phyloP scores from a whole-genome alignment of 2,329 filamentous ascomycete genomes.

The Phyllachora maydis region DNA sequence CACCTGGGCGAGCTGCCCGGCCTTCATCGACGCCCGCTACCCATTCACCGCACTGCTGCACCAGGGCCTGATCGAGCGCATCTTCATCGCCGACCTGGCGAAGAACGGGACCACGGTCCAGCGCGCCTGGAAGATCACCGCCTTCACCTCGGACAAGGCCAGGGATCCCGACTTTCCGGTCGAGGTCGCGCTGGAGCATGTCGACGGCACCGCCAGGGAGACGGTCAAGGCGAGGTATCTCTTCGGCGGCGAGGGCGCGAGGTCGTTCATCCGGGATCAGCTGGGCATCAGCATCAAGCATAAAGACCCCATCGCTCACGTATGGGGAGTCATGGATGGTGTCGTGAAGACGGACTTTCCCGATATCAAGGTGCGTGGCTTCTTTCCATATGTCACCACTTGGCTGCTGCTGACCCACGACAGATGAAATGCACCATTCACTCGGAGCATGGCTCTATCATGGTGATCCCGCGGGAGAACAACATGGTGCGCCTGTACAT shows the following conservation, averaged over 20 bases:
- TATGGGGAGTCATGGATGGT: constrained; percentile 61
- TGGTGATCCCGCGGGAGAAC: constrained; percentile 57
- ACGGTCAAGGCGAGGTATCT: constrained; percentile 49
- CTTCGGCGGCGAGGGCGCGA: constrained; percentile 50
- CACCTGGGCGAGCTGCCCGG: constrained; percentile 74
- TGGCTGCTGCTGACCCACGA: constrained; percentile 22
- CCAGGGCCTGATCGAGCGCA: constrained; percentile 50
- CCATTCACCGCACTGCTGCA: constrained; percentile 52
- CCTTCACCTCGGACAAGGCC: constrained; percentile 36
- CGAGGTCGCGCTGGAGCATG: constrained; percentile 54
- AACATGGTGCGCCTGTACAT: constrained; percentile 52
- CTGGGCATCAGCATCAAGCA: constrained; percentile 51
- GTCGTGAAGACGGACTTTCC: constrained; percentile 56
- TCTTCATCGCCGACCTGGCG: constrained; percentile 44
- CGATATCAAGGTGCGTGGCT: constrained; percentile 42
- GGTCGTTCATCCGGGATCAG: constrained; percentile 42
- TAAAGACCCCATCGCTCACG: constrained; percentile 47
- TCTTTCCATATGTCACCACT: constrained; percentile 7
- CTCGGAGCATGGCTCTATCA: constrained; percentile 52
- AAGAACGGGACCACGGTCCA: constrained; percentile 39
- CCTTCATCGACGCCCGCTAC: constrained; percentile 56
- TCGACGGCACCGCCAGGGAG: constrained; percentile 50
- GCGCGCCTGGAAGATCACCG: constrained; percentile 42
- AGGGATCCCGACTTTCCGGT: constrained; percentile 51
- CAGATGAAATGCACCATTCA: constrained; percentile 60